phyloP scores from a whole-genome alignment of 352 stramenopile genomes.

The Pythium sp. region DNA sequence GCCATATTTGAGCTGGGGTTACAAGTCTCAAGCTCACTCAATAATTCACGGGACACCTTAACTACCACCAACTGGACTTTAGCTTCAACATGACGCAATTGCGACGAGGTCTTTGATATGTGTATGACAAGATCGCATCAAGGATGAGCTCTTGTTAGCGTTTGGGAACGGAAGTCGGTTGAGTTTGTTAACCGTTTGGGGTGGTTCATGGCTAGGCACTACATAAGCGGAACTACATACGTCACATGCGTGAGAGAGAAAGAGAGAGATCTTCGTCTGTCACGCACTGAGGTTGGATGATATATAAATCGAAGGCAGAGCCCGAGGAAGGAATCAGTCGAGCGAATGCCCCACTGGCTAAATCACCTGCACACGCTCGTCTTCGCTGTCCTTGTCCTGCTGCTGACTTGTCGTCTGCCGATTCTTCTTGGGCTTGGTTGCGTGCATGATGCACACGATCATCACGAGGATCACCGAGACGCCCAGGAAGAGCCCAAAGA shows the following conservation, averaged over 20 bases:
- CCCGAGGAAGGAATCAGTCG: not conserved
- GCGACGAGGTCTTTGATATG: not conserved
- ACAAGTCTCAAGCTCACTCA: not conserved
- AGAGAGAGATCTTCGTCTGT: not conserved
- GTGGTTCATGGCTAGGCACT: not conserved
- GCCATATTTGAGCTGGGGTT: not conserved
- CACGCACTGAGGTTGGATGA: not conserved
- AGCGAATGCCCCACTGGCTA: not conserved
- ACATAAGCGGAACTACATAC: not conserved
- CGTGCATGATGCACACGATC: constrained; percentile 24
- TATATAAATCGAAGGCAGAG: not conserved
- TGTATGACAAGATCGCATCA: not conserved
- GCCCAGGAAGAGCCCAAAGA: constrained; percentile 20
- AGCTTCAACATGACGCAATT: not conserved
- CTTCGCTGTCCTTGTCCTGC: constrained; percentile 11
- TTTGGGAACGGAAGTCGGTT: not conserved
- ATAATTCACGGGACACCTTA: not conserved
- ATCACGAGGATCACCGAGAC: constrained; percentile 20
- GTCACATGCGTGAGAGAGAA: not conserved
- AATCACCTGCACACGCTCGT: constrained; percentile 15
- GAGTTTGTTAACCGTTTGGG: not conserved
- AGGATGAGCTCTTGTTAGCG: too few species aligned
- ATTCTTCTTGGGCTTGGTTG: constrained; percentile 18
- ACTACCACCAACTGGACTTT: too few species aligned
- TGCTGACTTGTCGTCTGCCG: not conserved